Evolutionary conservation across 2,329 filamentous ascomycete species (phyloP), one percentile per base, ranked within the genome.

Genomic region (Zasmidium angulare): DNA sequence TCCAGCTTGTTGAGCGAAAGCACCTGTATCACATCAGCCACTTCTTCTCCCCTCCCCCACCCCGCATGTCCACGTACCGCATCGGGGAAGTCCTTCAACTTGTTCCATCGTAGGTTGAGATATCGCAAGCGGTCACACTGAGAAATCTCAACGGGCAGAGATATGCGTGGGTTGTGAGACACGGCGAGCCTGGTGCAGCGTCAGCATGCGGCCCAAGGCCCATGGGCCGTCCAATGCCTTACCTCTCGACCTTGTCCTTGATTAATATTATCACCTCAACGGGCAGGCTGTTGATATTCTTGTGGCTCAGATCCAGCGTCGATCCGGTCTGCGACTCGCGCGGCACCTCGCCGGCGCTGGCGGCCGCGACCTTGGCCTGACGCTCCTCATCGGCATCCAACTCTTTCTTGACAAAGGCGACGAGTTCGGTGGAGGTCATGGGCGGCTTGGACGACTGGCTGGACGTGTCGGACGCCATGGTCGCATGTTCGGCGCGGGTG

Each of bases 1-100:
- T 98, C 93, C 56, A 98, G 84, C 31, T 91, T 89, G 54, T 86
- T 88, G 62, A 98, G 82, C 74, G 92, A 87, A 73, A 93, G 93
- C 59, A 98, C 85, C 92, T 96, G 71, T 57, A 54, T 51, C 50
- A 17, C 48, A 40, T 55, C 36, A 59, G 36, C 40, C 21, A 21
- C 23, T 11, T 50, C 24, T 58, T 20, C 22, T 36, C 24, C 14
- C 31, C n/a, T n/a, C n/a, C 19, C 19, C 21, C 10, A 19, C 1
- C 29, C 31, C 17, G n/a, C 17, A 19, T 21, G n/a, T 53, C 36
- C 53, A 79, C 85, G 63, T 80, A 89, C 86, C 65, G 82, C 82
- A 68, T 81, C 81, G 49, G 87, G 87, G 67, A 90, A 87, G 71
- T 88, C 83, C 63, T 82, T 77, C 71, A 93, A 86, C 68, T 85